Conservation (phyloP, 345 rosid genomes). For the Iberis pinnata region DNA sequence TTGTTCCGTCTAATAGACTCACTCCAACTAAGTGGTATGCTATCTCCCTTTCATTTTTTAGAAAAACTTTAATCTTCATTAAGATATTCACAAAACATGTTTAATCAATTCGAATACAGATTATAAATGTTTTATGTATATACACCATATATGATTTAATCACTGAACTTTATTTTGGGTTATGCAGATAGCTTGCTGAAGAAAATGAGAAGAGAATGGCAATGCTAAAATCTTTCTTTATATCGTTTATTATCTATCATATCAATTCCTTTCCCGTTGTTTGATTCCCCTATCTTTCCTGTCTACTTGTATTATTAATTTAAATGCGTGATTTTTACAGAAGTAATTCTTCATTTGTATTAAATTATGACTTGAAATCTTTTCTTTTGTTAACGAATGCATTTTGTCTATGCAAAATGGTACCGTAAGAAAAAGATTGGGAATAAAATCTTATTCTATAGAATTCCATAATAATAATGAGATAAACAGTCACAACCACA, state of each 20-base stretch:
- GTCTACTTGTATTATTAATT: constrained; percentile 11
- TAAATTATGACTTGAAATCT: constrained; percentile 10
- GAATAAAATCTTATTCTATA: too few species aligned
- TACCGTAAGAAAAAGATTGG: too few species aligned
- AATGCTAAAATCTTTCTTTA: constrained; percentile 4
- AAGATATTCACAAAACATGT: too few species aligned
- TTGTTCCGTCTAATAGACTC: constrained; percentile 50
- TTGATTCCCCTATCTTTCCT: constrained; percentile 16
- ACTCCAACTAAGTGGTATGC: constrained; percentile 12
- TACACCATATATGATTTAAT: neutral
- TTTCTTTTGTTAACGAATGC: neutral
- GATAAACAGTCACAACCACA: too few species aligned
- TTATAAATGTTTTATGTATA: too few species aligned
- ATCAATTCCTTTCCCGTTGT: constrained; percentile 13
- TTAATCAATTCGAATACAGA: neutral
- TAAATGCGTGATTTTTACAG: constrained; percentile 17
- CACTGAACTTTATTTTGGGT: constrained; percentile 9
- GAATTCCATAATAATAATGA: too few species aligned
- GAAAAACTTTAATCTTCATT: too few species aligned
- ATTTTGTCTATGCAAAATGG: too few species aligned
- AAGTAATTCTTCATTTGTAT: constrained; percentile 20
- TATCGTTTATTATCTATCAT: constrained; percentile 4
- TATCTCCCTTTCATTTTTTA: neutral
- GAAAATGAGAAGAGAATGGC: constrained; percentile 16
- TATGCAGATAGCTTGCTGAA: constrained; percentile 18